Percentiles rank a stretch among this genome's conserved stretches.
Evolutionary conservation across 176 grass and related monocot genomes (phyloP).

Genomic region (Hordeum marinum): DNA sequence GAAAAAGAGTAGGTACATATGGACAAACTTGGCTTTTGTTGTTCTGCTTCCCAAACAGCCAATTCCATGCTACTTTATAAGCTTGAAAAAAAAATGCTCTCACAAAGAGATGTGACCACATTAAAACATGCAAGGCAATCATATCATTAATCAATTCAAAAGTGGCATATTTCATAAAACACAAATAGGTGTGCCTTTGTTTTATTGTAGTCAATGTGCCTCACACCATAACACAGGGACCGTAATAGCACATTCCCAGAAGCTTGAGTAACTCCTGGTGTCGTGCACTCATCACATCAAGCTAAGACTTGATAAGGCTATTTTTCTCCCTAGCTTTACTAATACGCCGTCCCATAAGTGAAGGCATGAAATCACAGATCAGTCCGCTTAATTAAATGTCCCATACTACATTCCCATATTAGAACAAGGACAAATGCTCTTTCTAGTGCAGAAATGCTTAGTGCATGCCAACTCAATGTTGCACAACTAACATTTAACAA

Average conservation of each 20-base stretch:
- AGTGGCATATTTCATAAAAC: background rate
- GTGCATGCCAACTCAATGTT: background rate
- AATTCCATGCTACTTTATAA: background rate
- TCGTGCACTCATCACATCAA: background rate
- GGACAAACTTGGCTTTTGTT: background rate
- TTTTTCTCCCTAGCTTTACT: background rate
- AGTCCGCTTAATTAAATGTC: background rate
- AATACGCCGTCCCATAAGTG: background rate
- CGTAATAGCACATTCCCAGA: background rate
- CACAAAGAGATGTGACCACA: background rate
- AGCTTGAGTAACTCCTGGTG: background rate
- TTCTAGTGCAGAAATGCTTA: background rate
- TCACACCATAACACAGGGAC: background rate
- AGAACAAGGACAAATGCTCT: background rate
- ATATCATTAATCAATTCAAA: background rate
- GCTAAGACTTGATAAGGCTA: background rate
- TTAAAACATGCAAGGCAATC: background rate
- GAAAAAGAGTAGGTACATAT: background rate
- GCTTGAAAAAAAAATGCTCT: background rate
- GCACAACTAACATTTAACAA: background rate
- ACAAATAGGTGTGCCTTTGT: background rate
- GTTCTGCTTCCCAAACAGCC: background rate
- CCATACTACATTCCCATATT: background rate
- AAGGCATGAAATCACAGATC: conserved; percentile 1
- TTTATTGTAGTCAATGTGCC: no score